Evolutionary conservation across 108 stramenopile genomes (phyloP).

Genomic region (Cyclostephanos tholiformis): DNA sequence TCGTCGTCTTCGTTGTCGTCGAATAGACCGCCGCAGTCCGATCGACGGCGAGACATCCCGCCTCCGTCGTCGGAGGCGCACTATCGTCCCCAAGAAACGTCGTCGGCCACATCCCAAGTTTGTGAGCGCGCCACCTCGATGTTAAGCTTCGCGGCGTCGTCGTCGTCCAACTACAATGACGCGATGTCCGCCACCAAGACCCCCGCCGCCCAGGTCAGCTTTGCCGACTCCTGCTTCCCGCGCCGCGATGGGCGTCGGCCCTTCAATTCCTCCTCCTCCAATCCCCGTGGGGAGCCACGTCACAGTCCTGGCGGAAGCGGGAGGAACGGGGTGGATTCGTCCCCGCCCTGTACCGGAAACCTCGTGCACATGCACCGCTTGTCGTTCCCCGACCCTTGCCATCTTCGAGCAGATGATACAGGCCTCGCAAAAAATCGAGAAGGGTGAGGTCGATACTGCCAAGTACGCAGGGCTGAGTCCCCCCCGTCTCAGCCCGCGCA

Average conservation of each 20-base stretch:
- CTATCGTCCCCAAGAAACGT: background rate
- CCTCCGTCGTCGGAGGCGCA: background rate
- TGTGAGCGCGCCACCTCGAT: background rate
- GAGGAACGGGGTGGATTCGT: background rate
- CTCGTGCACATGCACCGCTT: constrained; percentile 21
- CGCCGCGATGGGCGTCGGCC: background rate
- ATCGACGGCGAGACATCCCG: background rate
- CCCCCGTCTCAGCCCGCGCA: constrained; percentile 34
- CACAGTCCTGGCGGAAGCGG: background rate
- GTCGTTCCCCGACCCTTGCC: constrained; percentile 43
- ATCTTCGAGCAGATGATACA: constrained; percentile 55
- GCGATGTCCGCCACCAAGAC: constrained; percentile 20
- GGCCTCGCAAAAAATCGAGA: constrained; percentile 38
- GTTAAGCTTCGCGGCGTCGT: constrained; percentile 3
- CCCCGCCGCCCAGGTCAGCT: constrained; percentile 32
- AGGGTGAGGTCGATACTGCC: constrained; percentile 13
- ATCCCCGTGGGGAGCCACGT: background rate
- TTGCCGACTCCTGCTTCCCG: constrained; percentile 21
- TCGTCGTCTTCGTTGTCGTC: background rate
- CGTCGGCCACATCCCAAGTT: constrained; percentile 12
- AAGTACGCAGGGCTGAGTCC: constrained; percentile 38
- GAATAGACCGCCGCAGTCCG: background rate
- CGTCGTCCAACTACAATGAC: background rate
- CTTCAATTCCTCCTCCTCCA: background rate
- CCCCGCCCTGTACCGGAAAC: constrained; percentile 17